These are phyloP conservation scores for Talaromyces pinophilus DNA, from an alignment of 2,329 filamentous ascomycete genomes.

Conservation along the genomic window DNA sequence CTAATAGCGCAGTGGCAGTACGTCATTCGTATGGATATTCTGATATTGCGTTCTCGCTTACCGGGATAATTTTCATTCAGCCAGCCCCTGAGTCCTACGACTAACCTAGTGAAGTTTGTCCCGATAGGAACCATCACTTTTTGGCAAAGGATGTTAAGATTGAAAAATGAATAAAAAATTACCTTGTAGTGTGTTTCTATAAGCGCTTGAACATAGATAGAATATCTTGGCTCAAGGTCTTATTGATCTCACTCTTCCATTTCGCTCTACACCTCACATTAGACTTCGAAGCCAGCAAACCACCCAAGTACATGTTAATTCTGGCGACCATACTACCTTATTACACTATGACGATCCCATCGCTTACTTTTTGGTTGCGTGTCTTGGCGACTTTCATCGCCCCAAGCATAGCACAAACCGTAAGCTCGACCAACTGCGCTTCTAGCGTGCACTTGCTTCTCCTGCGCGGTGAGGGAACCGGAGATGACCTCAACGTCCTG, in stretches of 20 bases:
- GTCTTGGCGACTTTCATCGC: neutral
- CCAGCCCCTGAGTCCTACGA: neutral
- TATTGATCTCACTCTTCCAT: neutral
- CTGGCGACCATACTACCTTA: neutral
- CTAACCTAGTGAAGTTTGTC: neutral
- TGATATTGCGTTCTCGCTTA: neutral
- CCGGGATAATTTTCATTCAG: neutral
- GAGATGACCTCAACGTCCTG: conserved; percentile 31
- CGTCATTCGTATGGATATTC: neutral
- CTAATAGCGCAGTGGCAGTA: neutral
- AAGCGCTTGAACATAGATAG: neutral
- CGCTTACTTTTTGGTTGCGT: no score
- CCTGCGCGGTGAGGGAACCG: conserved; percentile 28
- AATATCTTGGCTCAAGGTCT: neutral
- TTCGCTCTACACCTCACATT: no score
- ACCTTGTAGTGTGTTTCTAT: neutral
- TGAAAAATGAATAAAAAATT: neutral
- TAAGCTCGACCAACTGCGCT: conserved; percentile 25
- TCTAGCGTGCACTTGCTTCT: conserved; percentile 30
- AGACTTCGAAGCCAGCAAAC: no score
- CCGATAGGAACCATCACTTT: neutral
- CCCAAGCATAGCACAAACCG: conserved; percentile 20
- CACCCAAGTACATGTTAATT: no score
- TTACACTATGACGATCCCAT: neutral
- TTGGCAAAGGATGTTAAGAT: no score